Percentiles rank a stretch among this genome's conserved stretches.
Conservation (phyloP, 2,329 filamentous ascomycete species). For the Acrocalymma vagum region DNA sequence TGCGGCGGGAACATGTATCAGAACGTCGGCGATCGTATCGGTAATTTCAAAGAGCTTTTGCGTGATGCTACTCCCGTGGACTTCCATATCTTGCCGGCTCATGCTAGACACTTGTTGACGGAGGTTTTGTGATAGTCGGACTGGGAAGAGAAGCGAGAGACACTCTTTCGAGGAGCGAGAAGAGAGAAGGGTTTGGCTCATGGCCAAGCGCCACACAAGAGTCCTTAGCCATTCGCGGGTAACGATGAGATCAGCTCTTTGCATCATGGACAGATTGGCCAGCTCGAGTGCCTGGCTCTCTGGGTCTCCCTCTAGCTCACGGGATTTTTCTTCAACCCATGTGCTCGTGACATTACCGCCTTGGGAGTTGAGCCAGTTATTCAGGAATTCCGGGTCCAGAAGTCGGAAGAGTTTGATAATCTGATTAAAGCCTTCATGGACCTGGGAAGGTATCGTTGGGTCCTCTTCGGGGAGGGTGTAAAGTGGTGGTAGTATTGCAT, state of each 20-base stretch:
- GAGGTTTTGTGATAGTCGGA: slow-evolving; percentile 54
- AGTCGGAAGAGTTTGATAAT: slow-evolving; percentile 56
- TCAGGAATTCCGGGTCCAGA: slow-evolving; percentile 55
- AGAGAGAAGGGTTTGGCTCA: slow-evolving; percentile 57
- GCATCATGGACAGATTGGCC: slow-evolving; percentile 51
- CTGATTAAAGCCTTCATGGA: slow-evolving; percentile 55
- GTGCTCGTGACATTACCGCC: slow-evolving; percentile 44
- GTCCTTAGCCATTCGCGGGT: slow-evolving; percentile 60
- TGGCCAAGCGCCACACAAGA: slow-evolving; percentile 59
- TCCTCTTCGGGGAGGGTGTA: slow-evolving; percentile 51
- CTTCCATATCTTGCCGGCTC: slow-evolving; percentile 58
- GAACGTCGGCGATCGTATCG: slow-evolving; percentile 66
- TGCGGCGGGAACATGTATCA: slow-evolving; percentile 60
- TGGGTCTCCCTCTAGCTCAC: slow-evolving; percentile 51
- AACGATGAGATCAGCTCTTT: slow-evolving; percentile 60
- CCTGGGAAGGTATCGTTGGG: slow-evolving; percentile 45
- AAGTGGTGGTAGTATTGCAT: slow-evolving; percentile 51
- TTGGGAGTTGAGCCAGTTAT: slow-evolving; percentile 54
- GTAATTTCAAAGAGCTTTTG: slow-evolving; percentile 69
- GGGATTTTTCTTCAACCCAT: slow-evolving; percentile 58
- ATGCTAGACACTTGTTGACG: slow-evolving; percentile 53
- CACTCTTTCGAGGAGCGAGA: slow-evolving; percentile 47
- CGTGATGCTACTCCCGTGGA: slow-evolving; percentile 65
- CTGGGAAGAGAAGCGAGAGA: slow-evolving; percentile 55
- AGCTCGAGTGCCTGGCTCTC: slow-evolving; percentile 48